Conservation (phyloP, 2,329 filamentous ascomycete species). For the Hirsutella thompsonii region DNA sequence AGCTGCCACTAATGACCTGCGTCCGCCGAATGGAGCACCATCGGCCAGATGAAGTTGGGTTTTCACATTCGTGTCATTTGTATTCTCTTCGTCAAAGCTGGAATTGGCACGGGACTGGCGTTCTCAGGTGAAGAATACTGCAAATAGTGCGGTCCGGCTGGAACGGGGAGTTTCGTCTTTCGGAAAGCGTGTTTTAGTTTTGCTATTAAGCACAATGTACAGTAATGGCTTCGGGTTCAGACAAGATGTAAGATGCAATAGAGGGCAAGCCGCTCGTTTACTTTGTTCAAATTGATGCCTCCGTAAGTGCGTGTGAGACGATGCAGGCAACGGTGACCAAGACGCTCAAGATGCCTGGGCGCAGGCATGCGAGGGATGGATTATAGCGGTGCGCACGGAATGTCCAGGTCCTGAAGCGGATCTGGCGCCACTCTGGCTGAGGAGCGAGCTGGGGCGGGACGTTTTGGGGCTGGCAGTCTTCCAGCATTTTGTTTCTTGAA, state of each 20-base stretch:
- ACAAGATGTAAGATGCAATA: background rate
- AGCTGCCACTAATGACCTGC: no score
- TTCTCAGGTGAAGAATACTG: constrained; percentile 8
- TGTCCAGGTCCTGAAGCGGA: background rate
- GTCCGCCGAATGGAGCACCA: no score
- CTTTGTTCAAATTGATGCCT: background rate
- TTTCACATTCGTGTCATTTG: no score
- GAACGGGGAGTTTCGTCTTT: constrained; percentile 6
- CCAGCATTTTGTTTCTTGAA: background rate
- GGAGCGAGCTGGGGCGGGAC: background rate
- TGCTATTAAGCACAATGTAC: background rate
- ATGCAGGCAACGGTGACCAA: background rate
- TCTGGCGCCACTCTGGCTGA: background rate
- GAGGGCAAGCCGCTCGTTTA: background rate
- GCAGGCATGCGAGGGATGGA: background rate
- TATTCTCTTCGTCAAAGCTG: constrained; percentile 2
- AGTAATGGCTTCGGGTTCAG: background rate
- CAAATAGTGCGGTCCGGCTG: constrained; percentile 3
- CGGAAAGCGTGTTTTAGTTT: constrained; percentile 1
- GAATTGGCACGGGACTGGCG: constrained; percentile 16
- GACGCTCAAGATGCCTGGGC: background rate
- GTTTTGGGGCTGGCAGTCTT: background rate
- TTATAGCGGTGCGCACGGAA: background rate
- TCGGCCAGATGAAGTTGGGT: no score
- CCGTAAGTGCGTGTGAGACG: background rate